Evolutionary conservation across 2,329 filamentous ascomycete genomes (phyloP).

Genomic region (Macrophomina phaseolina): DNA sequence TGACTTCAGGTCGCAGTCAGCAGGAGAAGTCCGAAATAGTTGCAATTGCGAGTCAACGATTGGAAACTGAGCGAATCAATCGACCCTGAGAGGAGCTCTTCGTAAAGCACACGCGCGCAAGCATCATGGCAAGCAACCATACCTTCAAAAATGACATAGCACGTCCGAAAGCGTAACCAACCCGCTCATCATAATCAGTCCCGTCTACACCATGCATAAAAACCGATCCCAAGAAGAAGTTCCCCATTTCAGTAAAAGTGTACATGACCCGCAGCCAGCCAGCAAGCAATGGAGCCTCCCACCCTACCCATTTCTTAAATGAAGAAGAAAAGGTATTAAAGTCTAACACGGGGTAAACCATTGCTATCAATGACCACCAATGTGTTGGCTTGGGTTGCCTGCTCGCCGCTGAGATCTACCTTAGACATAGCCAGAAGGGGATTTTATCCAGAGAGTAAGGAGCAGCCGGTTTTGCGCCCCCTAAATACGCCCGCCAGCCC

Average conservation of each 20-base stretch:
- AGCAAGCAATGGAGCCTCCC: slow-evolving; percentile 14
- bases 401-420: slow-evolving; percentile 17
- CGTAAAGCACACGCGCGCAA: background rate
- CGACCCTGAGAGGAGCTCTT: background rate
- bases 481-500: slow-evolving; percentile 15
- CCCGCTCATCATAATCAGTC: background rate
- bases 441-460: slow-evolving; percentile 23
- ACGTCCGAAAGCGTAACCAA: background rate
- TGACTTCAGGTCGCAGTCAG: background rate
- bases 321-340: slow-evolving; percentile 12
- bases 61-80: background rate
- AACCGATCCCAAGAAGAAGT: slow-evolving; percentile 11
- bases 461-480: slow-evolving; percentile 23
- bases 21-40: background rate
- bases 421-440: slow-evolving; percentile 25
- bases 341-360: slow-evolving; percentile 17
- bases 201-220: slow-evolving; percentile 4
- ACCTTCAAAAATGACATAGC: background rate
- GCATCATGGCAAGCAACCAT: background rate
- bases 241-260: slow-evolving; percentile 24
- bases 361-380: slow-evolving; percentile 21
- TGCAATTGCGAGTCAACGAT: too few relatives aligned
- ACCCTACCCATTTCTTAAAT: slow-evolving; percentile 6
- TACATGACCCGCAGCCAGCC: slow-evolving; percentile 20
- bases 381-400: slow-evolving; percentile 14